phyloP scores from a whole-genome alignment of 805 yeast genomes.

The Kuraishia ogatae region DNA sequence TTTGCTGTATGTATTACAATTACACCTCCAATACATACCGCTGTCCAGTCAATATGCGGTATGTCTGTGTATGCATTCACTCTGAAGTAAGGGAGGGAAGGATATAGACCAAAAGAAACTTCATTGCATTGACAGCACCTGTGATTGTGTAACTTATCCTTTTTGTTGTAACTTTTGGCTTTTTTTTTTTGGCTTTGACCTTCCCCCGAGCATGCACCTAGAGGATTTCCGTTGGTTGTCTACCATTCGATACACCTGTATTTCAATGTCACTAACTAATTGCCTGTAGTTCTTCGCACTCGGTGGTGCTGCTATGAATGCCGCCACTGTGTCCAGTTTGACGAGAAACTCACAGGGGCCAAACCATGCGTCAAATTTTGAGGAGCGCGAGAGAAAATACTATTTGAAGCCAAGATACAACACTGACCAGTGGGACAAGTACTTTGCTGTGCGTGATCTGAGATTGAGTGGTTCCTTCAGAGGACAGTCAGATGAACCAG shows the following conservation, averaged over 20 bases:
- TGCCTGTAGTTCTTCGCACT: constrained; percentile 31
- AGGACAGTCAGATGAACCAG: constrained; percentile 56
- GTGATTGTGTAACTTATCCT: too few relatives aligned
- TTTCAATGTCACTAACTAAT: constrained; percentile 2
- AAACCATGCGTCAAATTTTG: constrained; percentile 24
- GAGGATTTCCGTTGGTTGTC: too few relatives aligned
- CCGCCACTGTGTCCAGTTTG: constrained; percentile 15
- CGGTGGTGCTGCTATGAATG: constrained; percentile 43
- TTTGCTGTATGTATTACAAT: constrained; percentile 29
- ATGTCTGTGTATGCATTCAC: neutral
- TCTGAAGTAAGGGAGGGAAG: neutral
- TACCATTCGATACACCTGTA: neutral
- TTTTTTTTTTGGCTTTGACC: too few relatives aligned
- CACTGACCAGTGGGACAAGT: constrained; percentile 46
- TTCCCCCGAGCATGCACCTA: too few relatives aligned
- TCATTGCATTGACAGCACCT: neutral
- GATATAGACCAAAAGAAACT: neutral
- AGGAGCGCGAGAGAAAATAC: constrained; percentile 34
- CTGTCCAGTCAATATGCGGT: neutral
- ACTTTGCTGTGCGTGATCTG: constrained; percentile 62
- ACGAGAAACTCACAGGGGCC: constrained; percentile 23
- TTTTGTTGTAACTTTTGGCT: too few relatives aligned
- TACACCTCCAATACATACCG: too few relatives aligned
- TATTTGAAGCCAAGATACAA: constrained; percentile 45
- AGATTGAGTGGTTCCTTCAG: constrained; percentile 68